A percentile compares a stretch with the other conserved stretches of the same genome.
Evolutionary conservation across 1,139 yeast genomes (phyloP).

Genomic region (Candida albicans): DNA sequence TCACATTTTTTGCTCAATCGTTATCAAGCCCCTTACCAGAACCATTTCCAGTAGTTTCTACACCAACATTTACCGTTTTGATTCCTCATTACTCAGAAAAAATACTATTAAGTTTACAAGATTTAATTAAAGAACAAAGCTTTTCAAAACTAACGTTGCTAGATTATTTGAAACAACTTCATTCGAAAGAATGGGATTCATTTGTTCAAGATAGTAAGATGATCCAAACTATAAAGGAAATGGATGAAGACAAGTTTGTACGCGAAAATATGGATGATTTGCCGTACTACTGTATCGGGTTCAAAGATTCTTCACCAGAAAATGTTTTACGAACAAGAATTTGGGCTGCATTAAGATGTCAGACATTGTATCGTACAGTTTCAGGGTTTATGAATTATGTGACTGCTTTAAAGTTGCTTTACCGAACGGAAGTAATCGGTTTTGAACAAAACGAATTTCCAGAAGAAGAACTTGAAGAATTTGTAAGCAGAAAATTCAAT

Average conservation of each 20-base stretch:
- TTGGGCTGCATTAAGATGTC: slow-evolving; percentile 81
- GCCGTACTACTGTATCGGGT: slow-evolving; percentile 73
- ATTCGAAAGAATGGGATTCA: slow-evolving; percentile 73
- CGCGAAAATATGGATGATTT: slow-evolving; percentile 52
- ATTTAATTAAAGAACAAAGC: slow-evolving; percentile 61
- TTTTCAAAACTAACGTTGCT: slow-evolving; percentile 64
- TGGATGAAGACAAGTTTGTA: slow-evolving; percentile 20
- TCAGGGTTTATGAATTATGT: slow-evolving; percentile 75
- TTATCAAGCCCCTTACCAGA: slow-evolving; percentile 76
- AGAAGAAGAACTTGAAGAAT: slow-evolving; percentile 44
- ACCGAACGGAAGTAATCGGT: slow-evolving; percentile 61
- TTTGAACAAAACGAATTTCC: slow-evolving; percentile 27
- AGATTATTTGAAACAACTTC: slow-evolving; percentile 71
- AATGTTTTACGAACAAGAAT: slow-evolving; percentile 67
- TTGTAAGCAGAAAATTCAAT: slow-evolving; percentile 65
- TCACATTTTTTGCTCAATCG: slow-evolving; percentile 87
- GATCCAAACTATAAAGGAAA: slow-evolving; percentile 17
- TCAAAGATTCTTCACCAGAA: slow-evolving; percentile 60
- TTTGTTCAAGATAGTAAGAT: slow-evolving; percentile 67
- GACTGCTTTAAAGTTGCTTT: slow-evolving; percentile 65
- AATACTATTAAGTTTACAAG: slow-evolving; percentile 62
- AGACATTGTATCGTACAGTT: slow-evolving; percentile 74
- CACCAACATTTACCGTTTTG: slow-evolving; percentile 81
- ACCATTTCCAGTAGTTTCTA: slow-evolving; percentile 66
- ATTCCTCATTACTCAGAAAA: slow-evolving; percentile 87